phyloP scores from a whole-genome alignment of 2,329 filamentous ascomycete species.

The Alternaria longipes region DNA sequence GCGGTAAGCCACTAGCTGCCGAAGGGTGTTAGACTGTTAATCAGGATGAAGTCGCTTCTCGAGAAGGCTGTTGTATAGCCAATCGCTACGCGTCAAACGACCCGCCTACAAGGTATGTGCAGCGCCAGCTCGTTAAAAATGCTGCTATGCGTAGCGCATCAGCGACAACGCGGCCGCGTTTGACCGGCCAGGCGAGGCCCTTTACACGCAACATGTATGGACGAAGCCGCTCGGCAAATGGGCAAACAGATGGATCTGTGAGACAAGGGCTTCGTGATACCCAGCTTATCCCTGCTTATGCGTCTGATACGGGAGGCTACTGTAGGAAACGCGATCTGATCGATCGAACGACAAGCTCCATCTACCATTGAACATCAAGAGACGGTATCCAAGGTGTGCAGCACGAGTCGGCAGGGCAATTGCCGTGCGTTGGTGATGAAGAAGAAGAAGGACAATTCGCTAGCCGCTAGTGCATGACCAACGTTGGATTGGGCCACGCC shows the following conservation, averaged over 20 bases:
- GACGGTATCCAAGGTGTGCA: not conserved
- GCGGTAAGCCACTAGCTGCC: slow-evolving; percentile 25
- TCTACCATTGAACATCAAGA: not conserved
- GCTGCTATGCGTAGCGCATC: slow-evolving; percentile 16
- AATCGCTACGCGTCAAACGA: slow-evolving; percentile 21
- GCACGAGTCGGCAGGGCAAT: not conserved
- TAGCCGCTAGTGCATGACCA: slow-evolving; percentile 1
- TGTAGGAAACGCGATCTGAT: not conserved
- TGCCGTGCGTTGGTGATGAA: not conserved
- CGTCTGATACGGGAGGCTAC: not conserved
- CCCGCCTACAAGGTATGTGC: slow-evolving; percentile 26
- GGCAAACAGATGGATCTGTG: slow-evolving; percentile 4
- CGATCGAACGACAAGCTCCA: not conserved
- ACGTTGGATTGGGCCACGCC: not conserved
- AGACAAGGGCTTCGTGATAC: slow-evolving; percentile 5
- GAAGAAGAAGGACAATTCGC: not conserved
- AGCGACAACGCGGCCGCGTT: slow-evolving; percentile 14
- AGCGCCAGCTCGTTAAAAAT: slow-evolving; percentile 20
- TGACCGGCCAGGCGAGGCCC: slow-evolving; percentile 15
- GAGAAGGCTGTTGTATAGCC: slow-evolving; percentile 13
- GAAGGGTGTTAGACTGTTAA: slow-evolving; percentile 23
- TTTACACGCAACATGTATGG: slow-evolving; percentile 2
- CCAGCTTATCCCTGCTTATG: slow-evolving; percentile 8
- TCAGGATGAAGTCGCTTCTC: slow-evolving; percentile 19
- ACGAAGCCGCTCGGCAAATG: slow-evolving; percentile 14